Percentiles rank a stretch among this genome's conserved stretches.
These are phyloP conservation scores for Rhizoctonia solani DNA, from an alignment of 1,284 basidiomycete genomes.

Conservation along the genomic window DNA sequence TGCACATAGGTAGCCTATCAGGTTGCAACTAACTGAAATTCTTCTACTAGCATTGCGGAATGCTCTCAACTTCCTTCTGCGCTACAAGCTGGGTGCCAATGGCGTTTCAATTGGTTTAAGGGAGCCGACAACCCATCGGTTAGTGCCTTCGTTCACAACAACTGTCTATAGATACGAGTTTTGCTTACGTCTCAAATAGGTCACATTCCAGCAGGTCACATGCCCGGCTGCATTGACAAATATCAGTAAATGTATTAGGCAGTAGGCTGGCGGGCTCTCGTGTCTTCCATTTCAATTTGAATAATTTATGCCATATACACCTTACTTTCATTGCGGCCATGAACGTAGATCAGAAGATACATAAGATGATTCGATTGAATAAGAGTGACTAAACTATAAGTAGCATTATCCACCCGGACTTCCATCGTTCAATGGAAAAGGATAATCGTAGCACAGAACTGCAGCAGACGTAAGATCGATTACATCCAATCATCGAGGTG, in stretches of 20 bases:
- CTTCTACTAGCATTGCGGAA: slow-evolving; percentile 11
- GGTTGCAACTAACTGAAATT: background rate
- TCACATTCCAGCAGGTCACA: slow-evolving; percentile 35
- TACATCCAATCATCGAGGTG: no score
- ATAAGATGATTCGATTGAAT: no score
- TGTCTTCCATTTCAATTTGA: no score
- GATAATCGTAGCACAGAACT: no score
- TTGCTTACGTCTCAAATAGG: background rate
- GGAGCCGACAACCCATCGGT: slow-evolving; percentile 36
- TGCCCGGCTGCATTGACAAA: slow-evolving; percentile 32
- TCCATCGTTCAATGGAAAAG: no score
- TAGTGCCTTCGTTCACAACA: background rate
- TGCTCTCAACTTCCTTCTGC: slow-evolving; percentile 35
- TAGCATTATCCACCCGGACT: no score
- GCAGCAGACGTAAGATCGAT: no score
- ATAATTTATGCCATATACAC: no score
- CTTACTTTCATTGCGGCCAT: no score
- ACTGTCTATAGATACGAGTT: background rate
- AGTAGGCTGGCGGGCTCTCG: background rate
- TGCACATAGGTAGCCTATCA: background rate
- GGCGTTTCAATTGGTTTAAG: slow-evolving; percentile 35
- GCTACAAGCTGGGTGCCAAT: slow-evolving; percentile 36
- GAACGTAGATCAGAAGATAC: no score
- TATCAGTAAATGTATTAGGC: slow-evolving; percentile 31
- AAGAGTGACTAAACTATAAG: no score